Conservation (phyloP, 441 rosid genomes). For the Melastoma candidum region DNA sequence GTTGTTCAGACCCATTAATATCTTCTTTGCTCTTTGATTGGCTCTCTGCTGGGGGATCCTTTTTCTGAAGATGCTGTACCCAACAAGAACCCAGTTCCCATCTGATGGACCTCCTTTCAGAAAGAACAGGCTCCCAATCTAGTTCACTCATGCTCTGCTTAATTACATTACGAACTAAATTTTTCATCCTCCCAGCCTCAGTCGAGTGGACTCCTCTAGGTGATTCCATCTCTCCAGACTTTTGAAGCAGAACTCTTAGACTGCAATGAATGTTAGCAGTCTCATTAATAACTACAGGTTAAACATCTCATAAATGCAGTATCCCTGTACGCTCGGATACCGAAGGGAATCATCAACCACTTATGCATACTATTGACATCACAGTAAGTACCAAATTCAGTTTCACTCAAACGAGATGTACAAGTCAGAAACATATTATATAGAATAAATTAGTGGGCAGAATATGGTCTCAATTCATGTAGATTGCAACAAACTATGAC, state of each 20-base stretch:
- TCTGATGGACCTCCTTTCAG: constrained; percentile 32
- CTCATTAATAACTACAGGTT: no score
- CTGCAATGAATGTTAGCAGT: constrained; percentile 27
- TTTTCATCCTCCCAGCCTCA: constrained; percentile 16
- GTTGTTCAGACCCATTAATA: constrained; percentile 20
- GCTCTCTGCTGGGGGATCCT: constrained; percentile 27
- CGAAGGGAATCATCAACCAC: constrained; percentile 2
- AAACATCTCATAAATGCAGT: no score
- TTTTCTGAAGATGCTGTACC: constrained; percentile 59
- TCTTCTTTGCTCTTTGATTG: constrained; percentile 21
- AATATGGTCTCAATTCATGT: no score
- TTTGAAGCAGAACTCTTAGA: constrained; percentile 44
- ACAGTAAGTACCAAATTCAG: no score
- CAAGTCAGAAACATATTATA: no score
- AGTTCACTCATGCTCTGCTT: constrained; percentile 36
- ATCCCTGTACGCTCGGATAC: no score
- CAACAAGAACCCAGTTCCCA: constrained; percentile 72
- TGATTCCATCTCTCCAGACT: constrained; percentile 23
- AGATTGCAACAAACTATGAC: no score
- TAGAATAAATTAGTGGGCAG: no score
- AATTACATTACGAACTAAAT: constrained; percentile 27
- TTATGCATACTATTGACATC: not conserved
- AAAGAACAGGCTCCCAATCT: constrained; percentile 24
- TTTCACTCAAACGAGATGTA: no score
- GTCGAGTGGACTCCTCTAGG: constrained; percentile 26